Evolutionary conservation across 352 stramenopile species (phyloP).

Genomic region (Phytopythium chamaehyphon): DNA sequence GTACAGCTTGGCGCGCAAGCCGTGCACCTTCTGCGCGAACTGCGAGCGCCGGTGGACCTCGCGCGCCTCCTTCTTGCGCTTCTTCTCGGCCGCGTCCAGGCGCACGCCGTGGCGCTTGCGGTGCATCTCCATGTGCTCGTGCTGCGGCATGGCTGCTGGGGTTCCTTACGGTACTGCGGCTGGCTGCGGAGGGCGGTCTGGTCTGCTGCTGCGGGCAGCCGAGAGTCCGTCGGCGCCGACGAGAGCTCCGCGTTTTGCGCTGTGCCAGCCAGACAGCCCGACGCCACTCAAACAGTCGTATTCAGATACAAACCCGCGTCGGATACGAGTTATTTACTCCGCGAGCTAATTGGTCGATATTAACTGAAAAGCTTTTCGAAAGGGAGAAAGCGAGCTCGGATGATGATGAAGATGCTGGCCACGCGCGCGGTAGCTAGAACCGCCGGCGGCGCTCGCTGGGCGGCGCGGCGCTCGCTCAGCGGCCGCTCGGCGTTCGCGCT

Average conservation of each 20-base stretch:
- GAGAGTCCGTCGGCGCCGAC: not conserved
- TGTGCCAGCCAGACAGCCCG: not conserved
- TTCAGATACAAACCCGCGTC: slow-evolving; percentile 4
- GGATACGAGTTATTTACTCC: not conserved
- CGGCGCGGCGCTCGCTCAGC: not conserved
- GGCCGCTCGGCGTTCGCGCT: slow-evolving; percentile 27
- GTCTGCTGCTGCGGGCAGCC: too few species aligned
- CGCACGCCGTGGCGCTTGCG: slow-evolving; percentile 98
- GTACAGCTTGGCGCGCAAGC: slow-evolving; percentile 98
- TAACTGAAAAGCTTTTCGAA: too few species aligned
- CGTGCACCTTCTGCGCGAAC: slow-evolving; percentile 99
- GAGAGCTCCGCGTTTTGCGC: too few species aligned
- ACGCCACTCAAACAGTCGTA: slow-evolving; percentile 8
- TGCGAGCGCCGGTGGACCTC: slow-evolving; percentile 96
- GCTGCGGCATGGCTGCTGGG: slow-evolving; percentile 91
- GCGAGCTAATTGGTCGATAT: not conserved
- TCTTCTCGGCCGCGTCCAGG: slow-evolving; percentile 95
- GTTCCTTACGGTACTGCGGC: too few species aligned
- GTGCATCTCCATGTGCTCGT: slow-evolving; percentile 99
- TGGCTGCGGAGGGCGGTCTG: too few species aligned
- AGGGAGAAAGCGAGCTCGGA: not conserved
- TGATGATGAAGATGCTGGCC: not conserved
- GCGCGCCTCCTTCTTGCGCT: slow-evolving; percentile 98
- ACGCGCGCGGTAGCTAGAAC: not conserved
- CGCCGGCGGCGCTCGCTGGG: not conserved